Evolutionary conservation across 179 eudicot genomes (phyloP).

Genomic region (Camellia oleifera): DNA sequence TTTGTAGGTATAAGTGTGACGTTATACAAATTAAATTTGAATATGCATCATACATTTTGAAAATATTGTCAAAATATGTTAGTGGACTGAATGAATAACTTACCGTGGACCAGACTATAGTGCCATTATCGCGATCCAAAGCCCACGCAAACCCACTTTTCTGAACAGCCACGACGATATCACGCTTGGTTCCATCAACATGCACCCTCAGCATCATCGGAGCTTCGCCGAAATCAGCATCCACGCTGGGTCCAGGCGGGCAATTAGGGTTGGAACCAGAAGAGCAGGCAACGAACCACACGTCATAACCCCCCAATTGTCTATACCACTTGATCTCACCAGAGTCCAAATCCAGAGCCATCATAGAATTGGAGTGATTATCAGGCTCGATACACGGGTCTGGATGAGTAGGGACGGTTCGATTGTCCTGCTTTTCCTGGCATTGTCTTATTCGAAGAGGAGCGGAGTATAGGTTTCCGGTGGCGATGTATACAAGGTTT

Average conservation of each 20-base stretch:
- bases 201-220: slow-evolving; percentile 28
- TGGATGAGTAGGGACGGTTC: slow-evolving; percentile 22
- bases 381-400: slow-evolving; percentile 29
- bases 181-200: slow-evolving; percentile 15
- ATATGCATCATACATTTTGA: too few relatives aligned
- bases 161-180: slow-evolving; percentile 40
- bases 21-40: too few relatives aligned
- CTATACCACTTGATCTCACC: slow-evolving; percentile 36
- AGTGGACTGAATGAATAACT: neutral
- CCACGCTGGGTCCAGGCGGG: slow-evolving; percentile 55
- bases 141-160: slow-evolving; percentile 67
- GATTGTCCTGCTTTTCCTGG: slow-evolving; percentile 29
- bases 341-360: slow-evolving; percentile 31
- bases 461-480: slow-evolving; percentile 56
- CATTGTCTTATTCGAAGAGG: slow-evolving; percentile 37
- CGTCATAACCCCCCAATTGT: slow-evolving; percentile 40
- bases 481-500: slow-evolving; percentile 44
- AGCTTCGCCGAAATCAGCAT: slow-evolving; percentile 59
- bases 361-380: slow-evolving; percentile 26
- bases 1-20: too few relatives aligned
- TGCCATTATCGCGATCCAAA: slow-evolving; percentile 44
- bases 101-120: slow-evolving; percentile 55
- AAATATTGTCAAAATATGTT: too few relatives aligned
- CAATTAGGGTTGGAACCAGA: slow-evolving; percentile 29
- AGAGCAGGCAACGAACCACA: slow-evolving; percentile 29